Base-by-base conservation (phyloP, 2,329 filamentous ascomycete species). In the Leptosphaerulina australis region DNA sequence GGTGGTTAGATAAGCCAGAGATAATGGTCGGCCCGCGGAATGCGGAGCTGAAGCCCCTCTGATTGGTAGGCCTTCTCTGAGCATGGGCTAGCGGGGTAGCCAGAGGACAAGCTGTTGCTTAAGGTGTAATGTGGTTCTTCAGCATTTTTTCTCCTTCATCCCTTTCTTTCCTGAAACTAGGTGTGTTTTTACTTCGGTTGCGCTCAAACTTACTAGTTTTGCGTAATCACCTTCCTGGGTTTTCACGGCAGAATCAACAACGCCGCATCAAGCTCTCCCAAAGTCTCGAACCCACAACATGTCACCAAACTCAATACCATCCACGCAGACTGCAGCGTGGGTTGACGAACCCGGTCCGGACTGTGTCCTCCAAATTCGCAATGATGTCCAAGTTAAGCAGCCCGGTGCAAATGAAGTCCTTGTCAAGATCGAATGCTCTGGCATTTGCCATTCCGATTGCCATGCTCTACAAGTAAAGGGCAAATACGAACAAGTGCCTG, bases 381-480 rank as follows among this genome's bases (percentile, higher is more conserved):
- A 68, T 18, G 70, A 67, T 22, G 60, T 71, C 4, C 62, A 69
- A 2, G 66, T 79, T 2, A 72, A 77, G 14, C 55, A 57, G 5
- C 76, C 76, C 0, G 58, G 58, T 4, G 53, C 70, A 1, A 70
- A 74, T 3, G 75, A 79, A 46, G 50, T 79, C n/a, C 69, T 79
- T 11, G 68, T 79, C 29, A 78, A 79, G 50, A 64, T 79, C 8
- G 76, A 79, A 53, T 78, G 66, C 57, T 77, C 75, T 0, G 77
- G 77, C 0, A 74, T 79, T 18, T 79, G 77, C 41, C 76, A 79
- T 62, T 78, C 76, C 1, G 77, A 79, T 60, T 73, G 77, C 46
- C 74, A 74, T 50, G 78, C 76, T 51, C 72, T 79, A 5, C 69
- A 70, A 9, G 74, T 73, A 6, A 75, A 58, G 67, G 76, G 53